Base-by-base conservation (phyloP, 495 filamentous ascomycete species). In the Gamarada debralockiae region DNA sequence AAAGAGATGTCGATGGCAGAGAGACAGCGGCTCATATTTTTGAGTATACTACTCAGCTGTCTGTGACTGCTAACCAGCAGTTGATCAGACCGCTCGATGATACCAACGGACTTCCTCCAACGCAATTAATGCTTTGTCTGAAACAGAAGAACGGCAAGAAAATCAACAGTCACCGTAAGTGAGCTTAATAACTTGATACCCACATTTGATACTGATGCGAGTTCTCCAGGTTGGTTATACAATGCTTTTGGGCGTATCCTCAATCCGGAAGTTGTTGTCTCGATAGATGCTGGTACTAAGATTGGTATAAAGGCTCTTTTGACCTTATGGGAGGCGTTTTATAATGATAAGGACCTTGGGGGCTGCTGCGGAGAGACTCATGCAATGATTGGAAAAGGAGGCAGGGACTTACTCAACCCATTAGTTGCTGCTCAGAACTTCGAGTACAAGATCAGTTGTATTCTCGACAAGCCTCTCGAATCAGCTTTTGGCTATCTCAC, bases 81-180 rank as follows among this genome's bases (percentile, higher is more conserved):
- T 85, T 97, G 39, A 91, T 96, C 64, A 85, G 92, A 3, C 92
- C 92, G 17, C 90, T 92, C 50, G 92, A 95, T 63, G 79, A 83
- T 38, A 80, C 90, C 14, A 79, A 75, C 59, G 93, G 87, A 1
- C 81, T 97, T 17, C 92, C 92, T 18, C 92, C 92, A 0, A 90
- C 95, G 43, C 92, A 97, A 75, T 90, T 96, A 80, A 92, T 97
- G 67, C 96, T 97, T 74, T 97, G 92, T 65, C 69, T 97, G 62
- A 97, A 97, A 73, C 90, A 96, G 69, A 89, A 93, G 75, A 97
- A 97, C 77, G 92, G 81, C 76, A 96, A 97, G 76, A 97, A 97
- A 79, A 97, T 97, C 77, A 97, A 97, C 74, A 96, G 92, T 33
- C 92, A 97, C 65, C n/a, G n/a, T n/a, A n/a, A n/a, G n/a, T n/a